These are phyloP conservation scores for Abrus precatorius DNA, from an alignment of 306 rosid genomes.

Conservation along the genomic window DNA sequence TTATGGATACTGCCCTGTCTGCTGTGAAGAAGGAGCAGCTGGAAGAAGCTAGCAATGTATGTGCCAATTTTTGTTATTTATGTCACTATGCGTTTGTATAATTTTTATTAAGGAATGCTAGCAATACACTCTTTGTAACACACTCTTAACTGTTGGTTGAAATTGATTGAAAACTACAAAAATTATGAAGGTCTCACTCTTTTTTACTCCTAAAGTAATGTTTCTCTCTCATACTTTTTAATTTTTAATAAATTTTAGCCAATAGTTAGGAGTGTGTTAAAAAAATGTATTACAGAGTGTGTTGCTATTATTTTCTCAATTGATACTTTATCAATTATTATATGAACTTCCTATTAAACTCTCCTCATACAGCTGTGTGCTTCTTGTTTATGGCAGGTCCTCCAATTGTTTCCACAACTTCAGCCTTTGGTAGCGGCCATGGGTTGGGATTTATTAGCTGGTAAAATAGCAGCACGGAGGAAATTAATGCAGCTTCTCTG, in stretches of 20 bases:
- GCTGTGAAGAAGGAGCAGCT: conserved; percentile 90
- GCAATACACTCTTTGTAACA: too few relatives aligned
- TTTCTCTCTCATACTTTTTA: too few relatives aligned
- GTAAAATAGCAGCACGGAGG: conserved; percentile 81
- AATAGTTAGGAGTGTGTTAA: too few relatives aligned
- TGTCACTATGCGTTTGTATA: conserved; percentile 15
- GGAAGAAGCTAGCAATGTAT: conserved; percentile 90
- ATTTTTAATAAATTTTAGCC: too few relatives aligned
- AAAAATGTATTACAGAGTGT: too few relatives aligned
- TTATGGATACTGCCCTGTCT: conserved; percentile 86
- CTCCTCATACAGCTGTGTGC: conserved; percentile 41
- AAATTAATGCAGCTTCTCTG: conserved; percentile 91
- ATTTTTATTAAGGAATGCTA: too few relatives aligned
- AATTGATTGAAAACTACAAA: too few relatives aligned
- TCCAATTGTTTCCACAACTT: conserved; percentile 88
- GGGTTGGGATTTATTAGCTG: conserved; percentile 97
- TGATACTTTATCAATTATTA: conserved; percentile 23
- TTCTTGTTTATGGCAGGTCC: conserved; percentile 67
- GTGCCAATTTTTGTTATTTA: conserved; percentile 59
- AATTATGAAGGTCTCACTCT: too few relatives aligned
- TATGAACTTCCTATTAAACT: conserved; percentile 34
- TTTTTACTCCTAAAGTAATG: too few relatives aligned
- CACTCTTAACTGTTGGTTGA: too few relatives aligned
- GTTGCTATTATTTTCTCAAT: background rate
- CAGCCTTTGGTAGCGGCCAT: conserved; percentile 92